Evolutionary conservation across 2,329 filamentous ascomycete species (phyloP).

Genomic region (Alternaria ethzedia): DNA sequence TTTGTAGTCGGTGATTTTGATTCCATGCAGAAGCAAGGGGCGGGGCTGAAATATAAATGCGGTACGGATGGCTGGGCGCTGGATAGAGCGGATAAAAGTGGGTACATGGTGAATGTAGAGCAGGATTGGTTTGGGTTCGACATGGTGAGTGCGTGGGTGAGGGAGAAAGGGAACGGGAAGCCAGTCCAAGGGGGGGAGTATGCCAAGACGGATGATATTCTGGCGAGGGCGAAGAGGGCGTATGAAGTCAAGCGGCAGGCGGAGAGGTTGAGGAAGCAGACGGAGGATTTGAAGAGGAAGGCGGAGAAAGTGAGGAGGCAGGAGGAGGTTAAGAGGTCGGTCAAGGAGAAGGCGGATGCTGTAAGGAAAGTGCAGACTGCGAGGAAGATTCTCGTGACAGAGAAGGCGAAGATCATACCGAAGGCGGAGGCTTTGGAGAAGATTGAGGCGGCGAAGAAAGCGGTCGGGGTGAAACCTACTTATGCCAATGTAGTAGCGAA

Average conservation of each 20-base stretch:
- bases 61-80: background rate
- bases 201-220: background rate
- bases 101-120: background rate
- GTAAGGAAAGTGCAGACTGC: background rate
- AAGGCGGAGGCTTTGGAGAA: background rate
- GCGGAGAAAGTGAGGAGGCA: background rate
- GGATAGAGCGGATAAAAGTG: background rate
- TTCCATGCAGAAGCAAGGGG: background rate
- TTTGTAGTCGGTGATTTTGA: background rate
- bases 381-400: background rate
- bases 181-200: background rate
- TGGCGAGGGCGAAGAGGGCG: background rate
- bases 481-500: background rate
- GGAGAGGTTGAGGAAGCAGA: background rate
- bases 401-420: background rate
- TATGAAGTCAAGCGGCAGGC: background rate
- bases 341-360: background rate
- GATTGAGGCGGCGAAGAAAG: background rate
- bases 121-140: slow-evolving; percentile 5
- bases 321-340: background rate
- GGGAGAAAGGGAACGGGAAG: background rate
- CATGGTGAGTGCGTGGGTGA: slow-evolving; percentile 1
- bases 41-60: background rate
- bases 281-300: background rate
- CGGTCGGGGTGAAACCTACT: background rate